phyloP scores from a whole-genome alignment of 2,329 filamentous ascomycete species.

The Aspergillus aculeatinus region DNA sequence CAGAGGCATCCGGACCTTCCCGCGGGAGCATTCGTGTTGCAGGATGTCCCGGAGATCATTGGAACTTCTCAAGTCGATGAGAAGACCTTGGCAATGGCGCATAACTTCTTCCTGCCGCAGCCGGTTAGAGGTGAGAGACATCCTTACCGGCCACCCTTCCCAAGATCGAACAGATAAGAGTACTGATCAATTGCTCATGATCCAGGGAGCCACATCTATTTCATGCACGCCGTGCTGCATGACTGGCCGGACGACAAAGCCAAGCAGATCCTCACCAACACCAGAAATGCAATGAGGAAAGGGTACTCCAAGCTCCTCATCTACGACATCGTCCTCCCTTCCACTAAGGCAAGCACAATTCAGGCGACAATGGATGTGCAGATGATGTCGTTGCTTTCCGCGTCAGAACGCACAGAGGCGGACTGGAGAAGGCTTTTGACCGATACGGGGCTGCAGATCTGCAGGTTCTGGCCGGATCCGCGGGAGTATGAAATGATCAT shows the following conservation, averaged over 20 bases:
- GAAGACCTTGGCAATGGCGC: conserved; percentile 24
- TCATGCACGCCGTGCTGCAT: conserved; percentile 45
- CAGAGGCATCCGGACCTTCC: conserved; percentile 34
- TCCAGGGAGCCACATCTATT: conserved; percentile 42
- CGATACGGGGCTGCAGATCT: conserved; percentile 26
- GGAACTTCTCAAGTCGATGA: conserved; percentile 24
- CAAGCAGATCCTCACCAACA: conserved; percentile 30
- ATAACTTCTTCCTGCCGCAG: conserved; percentile 31
- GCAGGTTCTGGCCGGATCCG: conserved; percentile 32
- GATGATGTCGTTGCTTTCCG: conserved; percentile 50
- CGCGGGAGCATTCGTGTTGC: conserved; percentile 34
- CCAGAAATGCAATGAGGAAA: conserved; percentile 37
- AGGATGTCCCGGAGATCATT: conserved; percentile 42
- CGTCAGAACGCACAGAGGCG: conserved; percentile 31
- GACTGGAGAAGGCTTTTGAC: conserved; percentile 30
- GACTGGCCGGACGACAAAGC: conserved; percentile 44
- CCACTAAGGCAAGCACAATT: conserved; percentile 30
- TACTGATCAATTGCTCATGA: neutral
- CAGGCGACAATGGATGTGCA: conserved; percentile 37
- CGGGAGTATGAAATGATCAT: conserved; percentile 31
- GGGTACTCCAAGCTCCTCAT: conserved; percentile 41
- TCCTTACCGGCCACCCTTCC: no score
- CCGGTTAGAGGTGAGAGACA: conserved; percentile 23
- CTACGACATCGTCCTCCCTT: conserved; percentile 42
- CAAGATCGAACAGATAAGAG: no score